Conservation (phyloP, 805 yeast genomes). For the Candida chauliodis region DNA sequence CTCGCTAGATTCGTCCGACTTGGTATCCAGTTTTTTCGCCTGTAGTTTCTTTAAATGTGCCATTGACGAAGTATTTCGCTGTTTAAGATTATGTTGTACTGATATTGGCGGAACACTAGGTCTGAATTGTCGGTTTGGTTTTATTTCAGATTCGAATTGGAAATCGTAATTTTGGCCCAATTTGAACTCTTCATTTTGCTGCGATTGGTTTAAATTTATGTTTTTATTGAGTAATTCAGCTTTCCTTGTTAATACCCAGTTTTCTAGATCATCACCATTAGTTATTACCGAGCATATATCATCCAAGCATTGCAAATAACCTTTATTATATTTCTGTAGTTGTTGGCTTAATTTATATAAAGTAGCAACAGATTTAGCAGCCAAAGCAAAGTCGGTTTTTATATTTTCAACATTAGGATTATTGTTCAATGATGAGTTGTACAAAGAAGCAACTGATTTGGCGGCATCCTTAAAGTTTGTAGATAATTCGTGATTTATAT, state of each 20-base stretch:
- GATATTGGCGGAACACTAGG: slow-evolving; percentile 39
- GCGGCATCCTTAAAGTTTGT: slow-evolving; percentile 71
- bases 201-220: not conserved
- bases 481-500: slow-evolving; percentile 52
- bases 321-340: slow-evolving; percentile 48
- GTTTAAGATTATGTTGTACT: slow-evolving; percentile 28
- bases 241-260: slow-evolving; percentile 49
- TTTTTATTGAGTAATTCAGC: slow-evolving; percentile 31
- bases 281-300: slow-evolving; percentile 47
- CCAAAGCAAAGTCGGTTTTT: slow-evolving; percentile 34
- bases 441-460: slow-evolving; percentile 58
- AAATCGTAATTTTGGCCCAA: slow-evolving; percentile 25
- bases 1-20: slow-evolving; percentile 7
- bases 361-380: slow-evolving; percentile 44
- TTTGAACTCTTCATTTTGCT: slow-evolving; percentile 2
- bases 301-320: slow-evolving; percentile 60
- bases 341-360: slow-evolving; percentile 60
- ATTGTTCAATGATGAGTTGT: slow-evolving; percentile 22
- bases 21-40: not conserved
- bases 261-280: slow-evolving; percentile 44
- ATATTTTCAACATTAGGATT: slow-evolving; percentile 1
- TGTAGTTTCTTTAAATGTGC: slow-evolving; percentile 5
- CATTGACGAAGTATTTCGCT: slow-evolving; percentile 8
- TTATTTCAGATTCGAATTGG: slow-evolving; percentile 24
- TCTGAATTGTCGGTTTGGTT: slow-evolving; percentile 24